Evolutionary conservation across 495 filamentous ascomycete species (phyloP), one percentile per base, ranked within the genome.

Genomic region (Aspergillus sclerotioniger): DNA sequence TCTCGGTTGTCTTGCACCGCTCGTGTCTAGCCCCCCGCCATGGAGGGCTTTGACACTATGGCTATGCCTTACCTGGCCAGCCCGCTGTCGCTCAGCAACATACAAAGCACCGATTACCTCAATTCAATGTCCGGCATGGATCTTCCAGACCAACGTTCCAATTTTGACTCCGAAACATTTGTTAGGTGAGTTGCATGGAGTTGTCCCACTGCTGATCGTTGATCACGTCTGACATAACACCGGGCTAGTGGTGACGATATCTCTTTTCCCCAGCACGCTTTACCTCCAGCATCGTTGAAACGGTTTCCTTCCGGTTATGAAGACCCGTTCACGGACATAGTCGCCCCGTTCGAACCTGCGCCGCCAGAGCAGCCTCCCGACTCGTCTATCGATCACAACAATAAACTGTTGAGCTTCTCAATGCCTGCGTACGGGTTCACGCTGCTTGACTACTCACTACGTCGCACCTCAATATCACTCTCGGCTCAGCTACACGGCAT

Each of bases 401-500:
- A 90, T 70, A 91, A 91, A 71, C 77, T 92, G 10, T 79, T 96
- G 53, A 85, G 88, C 72, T 96, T 96, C 71, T 87, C 86, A 0
- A 70, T 85, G 4, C 89, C 86, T 0, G 78, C 80, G 15, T 84
- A 87, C 59, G 84, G 85, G 61, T 90, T 87, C 45, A 83, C 83
- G 2, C 74, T 90, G 9, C 76, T 91, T 33, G 87, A 91, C 62
- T 88, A 84, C 76, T 80, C 83, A 59, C 78, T 83, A 69, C 80
- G 83, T 52, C 71, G 83, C 65, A 75, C 80, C 7, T 78, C 76
- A 6, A 68, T 91, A 20, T 80, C 82, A 32, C 84, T 96, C 67
- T 83, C 87, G 8, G 91, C 90, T 44, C 92, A 95, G 71, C 74
- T 96, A 31, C 90, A 94, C 67, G 92, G 92, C 75, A 96, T 95